A percentile compares a stretch with the other conserved stretches of the same genome.
Conservation (phyloP, 306 rosid species). For the Begonia masoniana region DNA sequence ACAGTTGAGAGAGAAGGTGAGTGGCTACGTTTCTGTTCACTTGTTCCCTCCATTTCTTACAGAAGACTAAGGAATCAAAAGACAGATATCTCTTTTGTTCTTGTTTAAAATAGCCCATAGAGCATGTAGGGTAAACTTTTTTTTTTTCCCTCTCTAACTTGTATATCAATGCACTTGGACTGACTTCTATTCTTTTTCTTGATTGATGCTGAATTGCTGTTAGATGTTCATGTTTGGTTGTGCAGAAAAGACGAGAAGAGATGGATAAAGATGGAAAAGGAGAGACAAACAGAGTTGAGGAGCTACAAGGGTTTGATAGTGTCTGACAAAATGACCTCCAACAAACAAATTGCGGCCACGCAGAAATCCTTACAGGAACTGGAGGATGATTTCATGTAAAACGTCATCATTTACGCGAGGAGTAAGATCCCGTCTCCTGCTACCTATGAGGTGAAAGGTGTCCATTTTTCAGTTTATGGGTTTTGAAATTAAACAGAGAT, state of each 20-base stretch:
- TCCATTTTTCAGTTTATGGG: too few relatives aligned
- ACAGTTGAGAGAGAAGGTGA: slow-evolving; percentile 77
- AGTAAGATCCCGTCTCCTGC: too few relatives aligned
- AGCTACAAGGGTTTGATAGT: slow-evolving; percentile 96
- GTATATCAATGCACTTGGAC: too few relatives aligned
- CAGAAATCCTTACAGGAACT: slow-evolving; percentile 87
- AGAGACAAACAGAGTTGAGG: slow-evolving; percentile 71
- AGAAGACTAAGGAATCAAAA: too few relatives aligned
- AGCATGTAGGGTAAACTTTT: too few relatives aligned
- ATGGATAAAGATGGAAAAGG: slow-evolving; percentile 83
- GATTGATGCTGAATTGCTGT: too few relatives aligned
- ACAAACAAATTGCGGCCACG: slow-evolving; percentile 70
- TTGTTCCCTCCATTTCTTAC: neutral
- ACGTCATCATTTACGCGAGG: neutral
- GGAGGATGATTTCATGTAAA: slow-evolving; percentile 95
- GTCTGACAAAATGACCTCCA: slow-evolving; percentile 92
- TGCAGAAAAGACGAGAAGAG: slow-evolving; percentile 87
- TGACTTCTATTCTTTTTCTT: too few relatives aligned
- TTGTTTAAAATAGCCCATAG: too few relatives aligned
- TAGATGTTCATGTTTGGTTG: neutral
- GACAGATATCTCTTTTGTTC: too few relatives aligned
- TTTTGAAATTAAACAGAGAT: too few relatives aligned
- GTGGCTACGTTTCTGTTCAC: slow-evolving; percentile 5
- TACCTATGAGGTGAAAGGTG: too few relatives aligned
- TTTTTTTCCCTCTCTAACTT: too few relatives aligned